Base-by-base conservation (phyloP, 495 filamentous ascomycete genomes). In the Penicillium ochrochloron region DNA sequence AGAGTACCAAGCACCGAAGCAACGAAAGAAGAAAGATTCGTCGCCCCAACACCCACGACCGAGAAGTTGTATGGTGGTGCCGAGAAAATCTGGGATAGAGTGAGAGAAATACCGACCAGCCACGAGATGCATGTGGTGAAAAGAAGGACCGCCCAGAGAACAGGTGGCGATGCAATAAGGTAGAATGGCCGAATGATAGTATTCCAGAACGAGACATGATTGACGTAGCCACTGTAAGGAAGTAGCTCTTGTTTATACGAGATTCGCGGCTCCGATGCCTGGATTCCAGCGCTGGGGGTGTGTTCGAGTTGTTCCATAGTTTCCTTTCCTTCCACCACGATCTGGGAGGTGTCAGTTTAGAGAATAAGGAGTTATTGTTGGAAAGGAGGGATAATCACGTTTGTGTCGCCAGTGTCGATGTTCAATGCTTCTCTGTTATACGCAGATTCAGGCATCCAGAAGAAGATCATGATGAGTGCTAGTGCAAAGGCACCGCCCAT, bases 111-210 rank as follows among this genome's bases (percentile, higher is more conserved):
- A 37, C 77, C 76, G 0, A 83, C 78, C 12, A 82, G 75, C 79
- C 79, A 81, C n/a, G 78, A 78, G 35, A 80, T 79, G 64, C 78
- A 80, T 0, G 73, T 81, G 12, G 78, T 79, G 70, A 79, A 82
- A 2, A 79, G 70, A 5, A 79, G 63, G 9, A 71, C 69, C 0
- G 75, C 79, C 76, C 78, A 83, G 1, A 78, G 57, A 8, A 83
- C 80, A 23, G 75, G 72, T 1, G 79, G 79, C 7, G 77, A 81
- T 10, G 67, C 64, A 11, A 83, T 63, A 53, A 83, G 75, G 57
- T 74, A 75, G 62, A 81, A 79, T 5, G 80, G 80, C 12, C 78
- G 65, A 53, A 80, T 63, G 14, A 78, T 69, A 5, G 78, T 79
- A 56, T 74, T 78, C 75, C 67, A 78, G 65, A 78, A 78, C 8